Evolutionary conservation across 345 rosid genomes (phyloP).

Genomic region (Melastoma malabathricum): DNA sequence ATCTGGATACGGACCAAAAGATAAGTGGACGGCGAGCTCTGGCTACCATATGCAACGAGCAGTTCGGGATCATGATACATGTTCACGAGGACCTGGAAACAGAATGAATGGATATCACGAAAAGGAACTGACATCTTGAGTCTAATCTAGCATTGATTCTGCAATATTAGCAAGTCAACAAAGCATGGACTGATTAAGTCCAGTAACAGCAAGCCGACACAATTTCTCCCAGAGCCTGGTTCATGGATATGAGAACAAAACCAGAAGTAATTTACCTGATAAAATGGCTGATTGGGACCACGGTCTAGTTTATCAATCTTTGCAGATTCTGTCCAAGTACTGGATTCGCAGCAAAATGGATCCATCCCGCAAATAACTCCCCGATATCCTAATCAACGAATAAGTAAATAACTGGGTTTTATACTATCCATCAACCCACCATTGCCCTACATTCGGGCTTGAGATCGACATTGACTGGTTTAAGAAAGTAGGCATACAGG

Average conservation of each 20-base stretch:
- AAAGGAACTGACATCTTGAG: constrained; percentile 1
- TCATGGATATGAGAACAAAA: not conserved
- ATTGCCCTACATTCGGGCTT: too few relatives aligned
- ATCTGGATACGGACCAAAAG: too few relatives aligned
- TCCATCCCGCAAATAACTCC: constrained; percentile 94
- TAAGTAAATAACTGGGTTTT: not conserved
- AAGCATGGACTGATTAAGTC: too few relatives aligned
- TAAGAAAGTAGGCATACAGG: too few relatives aligned
- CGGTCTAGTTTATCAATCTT: constrained; percentile 58
- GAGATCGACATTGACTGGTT: too few relatives aligned
- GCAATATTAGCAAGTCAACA: not conserved
- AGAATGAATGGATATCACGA: constrained; percentile 1
- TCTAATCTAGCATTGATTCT: not conserved
- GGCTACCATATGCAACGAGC: constrained; percentile 77
- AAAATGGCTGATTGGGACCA: constrained; percentile 81
- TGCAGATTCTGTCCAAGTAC: constrained; percentile 81
- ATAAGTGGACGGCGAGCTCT: too few relatives aligned
- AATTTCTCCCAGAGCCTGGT: too few relatives aligned
- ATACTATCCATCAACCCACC: not conserved
- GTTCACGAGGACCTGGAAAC: constrained; percentile 64
- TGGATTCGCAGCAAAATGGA: constrained; percentile 83
- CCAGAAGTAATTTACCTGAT: constrained; percentile 45
- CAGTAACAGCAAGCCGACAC: not conserved
- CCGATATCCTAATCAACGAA: constrained; percentile 42
- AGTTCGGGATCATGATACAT: constrained; percentile 57